Conservation (phyloP, 1,284 basidiomycete genomes). For the Termitomyces sp. region DNA sequence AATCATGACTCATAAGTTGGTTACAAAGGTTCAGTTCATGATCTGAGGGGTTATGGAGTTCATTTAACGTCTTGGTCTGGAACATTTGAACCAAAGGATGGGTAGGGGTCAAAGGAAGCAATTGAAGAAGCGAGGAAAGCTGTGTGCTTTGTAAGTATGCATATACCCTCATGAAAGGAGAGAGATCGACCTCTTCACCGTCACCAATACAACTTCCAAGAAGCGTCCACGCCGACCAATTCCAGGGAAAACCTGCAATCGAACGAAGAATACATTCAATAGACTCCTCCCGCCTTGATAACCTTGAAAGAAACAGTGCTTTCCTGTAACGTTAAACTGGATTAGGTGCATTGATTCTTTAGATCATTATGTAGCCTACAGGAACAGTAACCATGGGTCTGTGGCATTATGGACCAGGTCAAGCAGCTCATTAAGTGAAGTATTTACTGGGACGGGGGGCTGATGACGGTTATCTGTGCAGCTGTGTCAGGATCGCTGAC, state of each 20-base stretch:
- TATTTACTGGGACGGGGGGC: conserved; percentile 66
- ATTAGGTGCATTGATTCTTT: conserved; percentile 4
- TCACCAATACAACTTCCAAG: conserved; percentile 80
- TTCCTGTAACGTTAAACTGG: conserved; percentile 45
- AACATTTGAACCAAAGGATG: conserved; percentile 84
- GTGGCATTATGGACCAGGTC: conserved; percentile 49
- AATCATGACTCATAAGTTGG: conserved; percentile 61
- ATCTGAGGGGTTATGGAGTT: conserved; percentile 83
- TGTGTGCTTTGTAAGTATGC: conserved; percentile 26
- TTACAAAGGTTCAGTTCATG: conserved; percentile 78
- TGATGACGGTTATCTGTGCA: conserved; percentile 65
- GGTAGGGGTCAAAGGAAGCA: conserved; percentile 59
- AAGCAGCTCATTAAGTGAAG: conserved; percentile 56
- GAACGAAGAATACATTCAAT: conserved; percentile 80
- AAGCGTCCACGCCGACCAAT: conserved; percentile 92
- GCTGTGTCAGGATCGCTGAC: background rate
- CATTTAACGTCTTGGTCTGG: conserved; percentile 84
- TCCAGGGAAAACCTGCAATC: conserved; percentile 83
- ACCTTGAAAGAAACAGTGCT: conserved; percentile 73
- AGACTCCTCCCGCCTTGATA: conserved; percentile 79
- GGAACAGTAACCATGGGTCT: conserved; percentile 84
- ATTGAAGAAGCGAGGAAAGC: conserved; percentile 60
- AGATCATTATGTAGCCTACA: conserved; percentile 51
- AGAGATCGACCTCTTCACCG: conserved; percentile 72
- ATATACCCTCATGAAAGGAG: conserved; percentile 18